Evolutionary conservation across 1,139 yeast species (phyloP), one percentile per base, ranked within the genome.

Genomic region (Candida gigantensis): DNA sequence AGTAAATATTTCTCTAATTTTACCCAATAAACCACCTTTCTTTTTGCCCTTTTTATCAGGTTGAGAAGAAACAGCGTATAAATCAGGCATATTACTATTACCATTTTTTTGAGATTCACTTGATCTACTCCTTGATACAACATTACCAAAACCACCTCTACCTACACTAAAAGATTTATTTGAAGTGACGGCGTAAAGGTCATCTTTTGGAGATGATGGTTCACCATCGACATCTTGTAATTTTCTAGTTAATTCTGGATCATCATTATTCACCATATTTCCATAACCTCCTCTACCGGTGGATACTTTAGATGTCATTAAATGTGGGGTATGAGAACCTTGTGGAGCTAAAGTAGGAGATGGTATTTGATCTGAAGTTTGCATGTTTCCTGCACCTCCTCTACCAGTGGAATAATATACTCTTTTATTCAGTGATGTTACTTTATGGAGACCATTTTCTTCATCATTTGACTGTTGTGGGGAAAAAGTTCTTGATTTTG

Each of bases 281-380:
- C 94, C 94, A 34, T 78, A 81, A 2, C 94, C 94, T 7, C 94
- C 94, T 49, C 94, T 72, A 20, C 94, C 94, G 2, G 92, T 84
- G 18, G 87, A 74, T 49, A 79, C 77, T 24, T 75, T 73, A 18
- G 77, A 74, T 25, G 79, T 77, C 34, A 70, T 62, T 37, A 84
- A 64, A 47, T 67, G 75, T 14, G 90, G 92, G 14, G 84, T 77
- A 44, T 72, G 78, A 18, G 82, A 75, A 2, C 86, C 87, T 50
- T 77, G 80, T 4, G 79, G 77, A 1, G 72, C 75, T 26, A 77
- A 56, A 37, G 68, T 73, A 3, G 84, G 84, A 8, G 79, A 70
- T 6, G 81, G 79, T 25, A 65, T 56, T 28, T 66, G 57, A 29
- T 51, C 53, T 7, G 79, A 63, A 1, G 67, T 48, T 46, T 58